A percentile compares a stretch with the other conserved stretches of the same genome.
Conservation (phyloP, 176 grass and related monocot species). For the Oryza coarctata region DNA sequence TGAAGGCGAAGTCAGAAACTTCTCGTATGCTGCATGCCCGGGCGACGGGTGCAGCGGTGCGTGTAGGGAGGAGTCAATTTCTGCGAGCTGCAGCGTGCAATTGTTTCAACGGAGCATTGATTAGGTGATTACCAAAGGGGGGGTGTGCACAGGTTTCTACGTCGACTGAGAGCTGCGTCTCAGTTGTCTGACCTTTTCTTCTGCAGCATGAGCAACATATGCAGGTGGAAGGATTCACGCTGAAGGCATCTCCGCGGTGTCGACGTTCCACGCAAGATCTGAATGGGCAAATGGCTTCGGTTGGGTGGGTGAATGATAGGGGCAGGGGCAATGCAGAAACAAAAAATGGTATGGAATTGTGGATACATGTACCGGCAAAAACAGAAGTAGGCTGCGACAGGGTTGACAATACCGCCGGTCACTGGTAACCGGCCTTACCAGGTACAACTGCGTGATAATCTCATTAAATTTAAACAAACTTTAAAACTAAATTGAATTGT, state of each 20-base stretch:
- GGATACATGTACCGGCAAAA: neutral
- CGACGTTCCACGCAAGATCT: neutral
- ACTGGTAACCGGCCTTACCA: too few relatives aligned
- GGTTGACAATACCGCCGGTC: too few relatives aligned
- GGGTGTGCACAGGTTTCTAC: neutral
- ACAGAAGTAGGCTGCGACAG: neutral
- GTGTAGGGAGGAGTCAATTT: neutral
- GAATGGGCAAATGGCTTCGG: neutral
- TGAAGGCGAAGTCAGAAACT: conserved; percentile 15
- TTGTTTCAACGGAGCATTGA: conserved; percentile 12
- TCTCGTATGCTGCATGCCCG: neutral
- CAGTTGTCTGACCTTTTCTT: neutral
- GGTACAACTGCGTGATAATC: too few relatives aligned
- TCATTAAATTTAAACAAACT: too few relatives aligned
- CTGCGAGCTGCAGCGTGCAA: neutral
- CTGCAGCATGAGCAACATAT: neutral
- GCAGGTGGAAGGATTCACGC: neutral
- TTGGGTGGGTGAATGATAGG: neutral
- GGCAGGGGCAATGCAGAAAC: neutral
- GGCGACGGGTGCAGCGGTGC: neutral
- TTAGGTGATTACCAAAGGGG: neutral
- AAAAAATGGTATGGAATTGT: neutral
- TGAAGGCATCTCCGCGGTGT: neutral
- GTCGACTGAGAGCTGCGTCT: neutral
- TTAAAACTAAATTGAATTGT: too few relatives aligned